Evolutionary conservation across 306 rosid species (phyloP), one percentile per base, ranked within the genome.

Genomic region (Acmispon strigosus): DNA sequence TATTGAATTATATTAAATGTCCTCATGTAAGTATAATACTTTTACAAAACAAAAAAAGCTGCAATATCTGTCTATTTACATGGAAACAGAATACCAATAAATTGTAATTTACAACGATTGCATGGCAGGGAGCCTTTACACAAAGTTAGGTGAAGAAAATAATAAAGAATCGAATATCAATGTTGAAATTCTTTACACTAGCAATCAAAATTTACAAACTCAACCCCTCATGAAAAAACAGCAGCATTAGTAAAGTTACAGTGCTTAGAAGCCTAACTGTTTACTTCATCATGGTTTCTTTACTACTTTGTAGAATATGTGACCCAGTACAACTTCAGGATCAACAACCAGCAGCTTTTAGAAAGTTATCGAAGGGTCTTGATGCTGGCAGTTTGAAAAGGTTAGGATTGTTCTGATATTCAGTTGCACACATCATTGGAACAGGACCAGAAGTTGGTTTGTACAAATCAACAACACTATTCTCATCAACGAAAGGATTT

Each of bases 321-420:
- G 39, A 65, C 49, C 49, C 15, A 22, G 41, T 24, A 65, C 37
- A 56, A 50, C 60, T 64, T 43, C 37, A 50, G 18, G 48, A 57
- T 90, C 82, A 95, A 80, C 92, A 95, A 66, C 97, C 97, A 24
- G 99, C 99, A 41, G 97, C 99, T 79, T 95, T 95, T 32, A 91
- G 81, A 78, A 95, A 95, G 85, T 86, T 77, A 66, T 95, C 99
- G 5, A 67, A 89, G 68, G 99, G 99, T 70, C 92, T 95, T 27
- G 99, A 73, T 12, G 90, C 85, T 2, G 99, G 99, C 64, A 95
- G 76, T 69, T 81, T 81, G 85, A 95, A 91, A 37, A 68, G 53
- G 59, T 73, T 62, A 18, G 84, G 80, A 29, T 69, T 69, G 15
- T 82, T 84, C 81, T 84, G 88, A 79, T 64, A 70, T 37, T 87